Conservation (phyloP, 2,329 filamentous ascomycete genomes). For the Cordyceps fumosorosea region DNA sequence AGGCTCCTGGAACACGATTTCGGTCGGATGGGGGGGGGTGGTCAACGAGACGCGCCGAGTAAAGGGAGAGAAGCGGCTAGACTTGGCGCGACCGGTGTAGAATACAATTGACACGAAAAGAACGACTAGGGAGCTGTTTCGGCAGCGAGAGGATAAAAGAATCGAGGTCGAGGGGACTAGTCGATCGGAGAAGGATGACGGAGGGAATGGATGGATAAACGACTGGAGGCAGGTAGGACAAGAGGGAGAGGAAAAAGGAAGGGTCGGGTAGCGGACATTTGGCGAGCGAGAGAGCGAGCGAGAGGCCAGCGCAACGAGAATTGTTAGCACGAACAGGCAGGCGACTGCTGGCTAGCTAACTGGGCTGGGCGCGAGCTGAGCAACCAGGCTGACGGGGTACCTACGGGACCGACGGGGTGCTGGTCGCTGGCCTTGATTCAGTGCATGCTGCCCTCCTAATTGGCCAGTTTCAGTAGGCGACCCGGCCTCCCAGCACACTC, state of each 20-base stretch:
- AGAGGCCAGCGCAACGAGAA: constrained; percentile 9
- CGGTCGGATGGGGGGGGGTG: not conserved
- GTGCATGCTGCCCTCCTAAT: not conserved
- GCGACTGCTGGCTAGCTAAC: not conserved
- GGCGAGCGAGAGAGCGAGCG: constrained; percentile 10
- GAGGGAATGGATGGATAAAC: constrained; percentile 1
- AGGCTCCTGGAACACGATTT: constrained; percentile 3
- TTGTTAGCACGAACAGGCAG: not conserved
- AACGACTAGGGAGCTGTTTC: not conserved
- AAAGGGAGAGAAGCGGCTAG: constrained; percentile 3
- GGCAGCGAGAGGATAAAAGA: not conserved
- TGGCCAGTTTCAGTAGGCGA: not conserved
- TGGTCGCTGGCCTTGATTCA: no score
- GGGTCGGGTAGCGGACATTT: constrained; percentile 4
- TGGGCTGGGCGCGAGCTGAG: not conserved
- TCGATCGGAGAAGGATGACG: not conserved
- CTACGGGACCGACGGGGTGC: not conserved
- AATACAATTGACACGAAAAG: not conserved
- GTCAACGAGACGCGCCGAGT: constrained; percentile 8
- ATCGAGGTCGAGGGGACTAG: not conserved
- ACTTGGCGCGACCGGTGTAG: not conserved
- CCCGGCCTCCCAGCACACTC: not conserved
- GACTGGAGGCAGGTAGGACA: not conserved
- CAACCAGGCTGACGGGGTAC: not conserved
- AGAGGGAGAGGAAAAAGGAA: not conserved